Base-by-base conservation (phyloP, 257 asterid genomes). In the Ophiorrhiza pumila region DNA sequence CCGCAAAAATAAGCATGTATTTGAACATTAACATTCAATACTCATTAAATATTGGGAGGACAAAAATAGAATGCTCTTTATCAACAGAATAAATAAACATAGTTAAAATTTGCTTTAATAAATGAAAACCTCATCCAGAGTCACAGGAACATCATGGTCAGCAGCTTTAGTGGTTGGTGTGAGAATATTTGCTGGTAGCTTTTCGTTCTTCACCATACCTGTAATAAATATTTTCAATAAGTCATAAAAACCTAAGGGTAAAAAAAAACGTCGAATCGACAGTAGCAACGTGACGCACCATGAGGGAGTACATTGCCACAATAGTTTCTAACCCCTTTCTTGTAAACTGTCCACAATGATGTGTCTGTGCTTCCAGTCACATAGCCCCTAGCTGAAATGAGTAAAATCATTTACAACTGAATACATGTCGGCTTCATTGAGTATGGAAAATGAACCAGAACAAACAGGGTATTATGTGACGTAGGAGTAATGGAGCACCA, bases 331-430 rank as follows among this genome's bases (percentile, higher is more conserved):
- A 84, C 74, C 29, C 98, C 99, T 46, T 90, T 90, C 39, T 83
- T 83, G 87, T 95, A 95, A 74, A 95, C 96, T 0, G 98, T 90
- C 99, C 99, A 95, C 32, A 95, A 82, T 68, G 99, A 95, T 12
- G 99, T 95, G 64, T 95, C 99, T 52, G 99, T 92, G 82, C 96
- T 95, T 74, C 99, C 99, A 5, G 98, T 95, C 78, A 95, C 87
- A 77, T 88, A 92, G 65, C 99, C 98, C 87, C 99, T 85, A 61
- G 90, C 98, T 95, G 74, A 35, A 71, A 71, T 5, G 75, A 71
- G 78, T 53, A 74, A 9, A 71, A 77, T 52, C 23, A 43, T 75
- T 17, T 25, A 12, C 31, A 31, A 41, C 8, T 55, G 71, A 49
- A 39, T 69, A 60, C 27, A 42, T 39, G 50, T 25, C 17, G 23